Evolutionary conservation across 345 rosid species (phyloP).

Genomic region (Streptanthus diversifolius): DNA sequence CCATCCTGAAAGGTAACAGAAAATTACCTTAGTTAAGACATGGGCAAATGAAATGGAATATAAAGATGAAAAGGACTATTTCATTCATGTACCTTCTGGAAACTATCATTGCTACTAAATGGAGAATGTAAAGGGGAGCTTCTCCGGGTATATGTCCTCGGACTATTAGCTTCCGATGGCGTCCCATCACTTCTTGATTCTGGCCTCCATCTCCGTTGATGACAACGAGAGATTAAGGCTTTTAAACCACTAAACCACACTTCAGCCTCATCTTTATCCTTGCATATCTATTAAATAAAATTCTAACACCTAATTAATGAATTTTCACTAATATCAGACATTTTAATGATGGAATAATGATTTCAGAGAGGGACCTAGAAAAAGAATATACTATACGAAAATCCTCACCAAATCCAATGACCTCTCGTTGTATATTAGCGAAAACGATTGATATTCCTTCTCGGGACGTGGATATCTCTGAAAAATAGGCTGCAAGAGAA

Average conservation of each 20-base stretch:
- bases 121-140: conserved; percentile 81
- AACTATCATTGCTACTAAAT: conserved; percentile 78
- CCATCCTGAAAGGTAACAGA: conserved; percentile 51
- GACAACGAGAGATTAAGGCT: conserved; percentile 45
- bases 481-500: conserved; percentile 78
- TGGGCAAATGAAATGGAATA: background rate
- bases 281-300: conserved; percentile 47
- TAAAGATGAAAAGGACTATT: background rate
- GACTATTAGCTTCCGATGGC: conserved; percentile 77
- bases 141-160: conserved; percentile 79
- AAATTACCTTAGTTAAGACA: conserved; percentile 4
- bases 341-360: background rate
- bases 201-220: conserved; percentile 40
- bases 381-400: background rate
- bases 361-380: conserved; percentile 10
- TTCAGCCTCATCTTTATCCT: conserved; percentile 74
- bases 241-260: conserved; percentile 61
- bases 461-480: conserved; percentile 98
- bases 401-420: conserved; percentile 86
- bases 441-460: conserved; percentile 98
- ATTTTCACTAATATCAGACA: background rate
- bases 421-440: conserved; percentile 87
- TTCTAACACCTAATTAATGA: conserved; percentile 9
- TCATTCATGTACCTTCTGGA: conserved; percentile 66
- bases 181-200: conserved; percentile 46